Evolutionary conservation across 257 asterid species (phyloP).

Genomic region (Solanum gandarillasii): DNA sequence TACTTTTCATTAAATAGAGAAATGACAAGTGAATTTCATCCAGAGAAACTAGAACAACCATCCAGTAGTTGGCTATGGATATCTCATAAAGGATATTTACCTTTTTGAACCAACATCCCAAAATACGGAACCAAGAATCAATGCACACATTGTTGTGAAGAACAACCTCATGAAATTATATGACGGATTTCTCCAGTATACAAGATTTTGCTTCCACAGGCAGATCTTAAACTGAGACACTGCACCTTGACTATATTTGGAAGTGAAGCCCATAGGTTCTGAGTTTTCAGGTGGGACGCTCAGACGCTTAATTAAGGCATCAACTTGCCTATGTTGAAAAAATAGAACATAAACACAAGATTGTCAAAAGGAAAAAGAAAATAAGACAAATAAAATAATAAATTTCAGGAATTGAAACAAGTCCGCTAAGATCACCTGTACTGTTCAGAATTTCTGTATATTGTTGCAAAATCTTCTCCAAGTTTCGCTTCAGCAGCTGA

Average conservation of each 20-base stretch:
- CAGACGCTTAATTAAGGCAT: conserved; percentile 42
- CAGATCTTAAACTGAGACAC: conserved; percentile 52
- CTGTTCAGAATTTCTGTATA: conserved; percentile 49
- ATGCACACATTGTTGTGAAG: conserved; percentile 66
- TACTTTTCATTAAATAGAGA: not conserved
- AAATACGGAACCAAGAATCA: conserved; percentile 63
- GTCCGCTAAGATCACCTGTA: conserved; percentile 29
- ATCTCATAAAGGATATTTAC: conserved; percentile 13
- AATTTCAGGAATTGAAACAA: not conserved
- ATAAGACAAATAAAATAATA: not conserved
- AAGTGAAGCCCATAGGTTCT: conserved; percentile 43
- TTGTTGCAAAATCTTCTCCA: conserved; percentile 44
- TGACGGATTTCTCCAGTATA: conserved; percentile 80
- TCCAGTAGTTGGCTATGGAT: not conserved
- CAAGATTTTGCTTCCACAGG: conserved; percentile 64
- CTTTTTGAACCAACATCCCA: conserved; percentile 86
- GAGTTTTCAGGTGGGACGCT: conserved; percentile 54
- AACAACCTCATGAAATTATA: conserved; percentile 66
- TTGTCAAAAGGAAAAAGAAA: not conserved
- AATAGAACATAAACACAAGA: not conserved
- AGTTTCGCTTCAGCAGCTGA: conserved; percentile 56
- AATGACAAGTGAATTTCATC: not conserved
- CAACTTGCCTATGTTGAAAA: conserved; percentile 19
- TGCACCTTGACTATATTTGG: conserved; percentile 41
- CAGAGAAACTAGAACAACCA: not conserved